These are phyloP conservation scores for Climacium dendroides DNA, from an alignment of 225 moss, liverwort and hornwort species.

Conservation along the genomic window DNA sequence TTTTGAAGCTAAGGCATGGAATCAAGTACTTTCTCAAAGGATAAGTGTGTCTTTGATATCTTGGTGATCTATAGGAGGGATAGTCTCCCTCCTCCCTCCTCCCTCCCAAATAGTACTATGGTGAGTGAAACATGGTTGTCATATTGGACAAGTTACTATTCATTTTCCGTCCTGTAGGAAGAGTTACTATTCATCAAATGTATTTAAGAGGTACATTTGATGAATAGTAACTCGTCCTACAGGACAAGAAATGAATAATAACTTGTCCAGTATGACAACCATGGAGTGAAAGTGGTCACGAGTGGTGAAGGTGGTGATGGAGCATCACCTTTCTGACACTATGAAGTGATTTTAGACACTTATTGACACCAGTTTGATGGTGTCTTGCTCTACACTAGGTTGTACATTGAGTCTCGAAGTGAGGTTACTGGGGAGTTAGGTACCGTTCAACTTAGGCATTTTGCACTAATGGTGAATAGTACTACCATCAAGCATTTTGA, in stretches of 20 bases:
- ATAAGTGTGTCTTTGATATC: background rate
- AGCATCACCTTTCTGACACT: fast-evolving
- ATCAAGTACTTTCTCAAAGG: fast-evolving
- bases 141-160: no score
- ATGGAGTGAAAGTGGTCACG: fast-evolving
- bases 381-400: fast-evolving
- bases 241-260: no score
- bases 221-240: no score
- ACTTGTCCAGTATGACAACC: no score
- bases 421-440: background rate
- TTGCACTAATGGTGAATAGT: fast-evolving
- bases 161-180: no score
- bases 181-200: no score
- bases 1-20: no score
- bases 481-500: fast-evolving
- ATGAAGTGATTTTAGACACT: fast-evolving
- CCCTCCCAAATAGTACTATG: no score
- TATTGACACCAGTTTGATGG: fast-evolving
- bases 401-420: fast-evolving
- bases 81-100: no score
- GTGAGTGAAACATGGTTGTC: no score
- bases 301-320: fast-evolving
- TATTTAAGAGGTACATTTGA: no score
- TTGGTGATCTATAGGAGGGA: fast-evolving
- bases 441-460: fast-evolving